Conservation (phyloP, 73 alveolate species). For the Uronychia binucleata region DNA sequence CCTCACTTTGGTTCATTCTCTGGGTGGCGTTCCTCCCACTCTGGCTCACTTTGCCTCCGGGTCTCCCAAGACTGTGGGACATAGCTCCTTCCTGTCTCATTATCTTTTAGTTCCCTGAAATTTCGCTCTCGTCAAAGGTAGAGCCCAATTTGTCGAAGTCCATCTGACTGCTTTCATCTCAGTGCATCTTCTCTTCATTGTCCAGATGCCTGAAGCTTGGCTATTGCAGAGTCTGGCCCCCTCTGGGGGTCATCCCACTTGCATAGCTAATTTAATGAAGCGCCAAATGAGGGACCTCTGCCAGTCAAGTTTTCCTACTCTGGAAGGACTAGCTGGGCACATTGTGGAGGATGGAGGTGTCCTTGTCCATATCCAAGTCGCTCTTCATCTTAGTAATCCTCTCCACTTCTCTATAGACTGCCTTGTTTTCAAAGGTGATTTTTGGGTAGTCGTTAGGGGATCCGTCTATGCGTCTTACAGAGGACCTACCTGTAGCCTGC, state of each 20-base stretch:
- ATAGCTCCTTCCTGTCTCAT: neutral
- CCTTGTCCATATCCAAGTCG: conserved; percentile 39
- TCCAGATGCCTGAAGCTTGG: too few species aligned
- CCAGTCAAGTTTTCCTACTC: neutral
- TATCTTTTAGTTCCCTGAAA: neutral
- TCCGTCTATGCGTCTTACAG: conserved; percentile 13
- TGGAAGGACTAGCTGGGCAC: conserved; percentile 22
- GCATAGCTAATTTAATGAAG: too few species aligned
- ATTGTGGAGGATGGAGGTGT: conserved; percentile 46
- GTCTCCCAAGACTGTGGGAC: too few species aligned
- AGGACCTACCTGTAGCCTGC: conserved; percentile 19
- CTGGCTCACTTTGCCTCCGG: too few species aligned
- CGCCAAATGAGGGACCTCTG: too few species aligned
- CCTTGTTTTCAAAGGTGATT: conserved; percentile 50
- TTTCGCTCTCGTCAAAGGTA: neutral
- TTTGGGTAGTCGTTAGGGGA: conserved; percentile 32
- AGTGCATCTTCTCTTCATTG: too few species aligned
- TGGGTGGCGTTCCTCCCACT: too few species aligned
- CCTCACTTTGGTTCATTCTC: neutral
- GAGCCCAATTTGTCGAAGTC: neutral
- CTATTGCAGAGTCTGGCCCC: too few species aligned
- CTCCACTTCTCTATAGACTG: conserved; percentile 30
- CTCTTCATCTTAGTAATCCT: conserved; percentile 18
- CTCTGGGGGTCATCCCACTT: too few species aligned
- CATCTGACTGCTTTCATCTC: neutral